Conservation (phyloP, 2,329 filamentous ascomycete genomes). For the Cladophialophora immunda region DNA sequence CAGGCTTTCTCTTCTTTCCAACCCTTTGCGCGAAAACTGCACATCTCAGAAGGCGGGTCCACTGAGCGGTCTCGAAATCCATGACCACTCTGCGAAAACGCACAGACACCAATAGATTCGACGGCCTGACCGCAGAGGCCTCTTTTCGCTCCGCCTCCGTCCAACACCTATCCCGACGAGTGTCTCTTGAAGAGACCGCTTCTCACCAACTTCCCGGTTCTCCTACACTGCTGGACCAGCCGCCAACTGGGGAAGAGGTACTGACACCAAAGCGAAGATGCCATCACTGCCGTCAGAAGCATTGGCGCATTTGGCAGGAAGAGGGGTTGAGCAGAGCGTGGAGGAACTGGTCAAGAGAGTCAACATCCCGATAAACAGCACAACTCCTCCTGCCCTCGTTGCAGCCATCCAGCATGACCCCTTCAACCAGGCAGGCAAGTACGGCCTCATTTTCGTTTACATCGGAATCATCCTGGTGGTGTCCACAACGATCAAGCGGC, state of each 20-base stretch:
- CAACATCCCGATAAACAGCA: conserved; percentile 64
- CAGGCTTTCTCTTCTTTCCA: conserved; percentile 31
- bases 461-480: conserved; percentile 78
- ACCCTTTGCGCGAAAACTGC: conserved; percentile 18
- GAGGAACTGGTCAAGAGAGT: conserved; percentile 57
- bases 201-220: background rate
- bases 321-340: conserved; percentile 21
- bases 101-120: conserved; percentile 29
- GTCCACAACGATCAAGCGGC: conserved; percentile 72
- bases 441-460: conserved; percentile 87
- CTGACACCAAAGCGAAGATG: conserved; percentile 18
- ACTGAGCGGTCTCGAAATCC: conserved; percentile 26
- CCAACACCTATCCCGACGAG: conserved; percentile 12
- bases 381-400: conserved; percentile 63
- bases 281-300: conserved; percentile 22
- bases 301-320: conserved; percentile 27
- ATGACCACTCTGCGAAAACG: conserved; percentile 22
- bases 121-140: conserved; percentile 19
- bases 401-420: conserved; percentile 73
- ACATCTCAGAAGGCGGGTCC: conserved; percentile 19
- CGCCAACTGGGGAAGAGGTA: background rate
- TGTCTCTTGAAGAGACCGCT: conserved; percentile 6
- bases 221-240: background rate
- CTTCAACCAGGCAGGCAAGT: conserved; percentile 83
- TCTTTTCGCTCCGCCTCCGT: conserved; percentile 17